Evolutionary conservation across 768 basidiomycete species (phyloP), one percentile per base, ranked within the genome.

Genomic region (Trametes cinnabarina): DNA sequence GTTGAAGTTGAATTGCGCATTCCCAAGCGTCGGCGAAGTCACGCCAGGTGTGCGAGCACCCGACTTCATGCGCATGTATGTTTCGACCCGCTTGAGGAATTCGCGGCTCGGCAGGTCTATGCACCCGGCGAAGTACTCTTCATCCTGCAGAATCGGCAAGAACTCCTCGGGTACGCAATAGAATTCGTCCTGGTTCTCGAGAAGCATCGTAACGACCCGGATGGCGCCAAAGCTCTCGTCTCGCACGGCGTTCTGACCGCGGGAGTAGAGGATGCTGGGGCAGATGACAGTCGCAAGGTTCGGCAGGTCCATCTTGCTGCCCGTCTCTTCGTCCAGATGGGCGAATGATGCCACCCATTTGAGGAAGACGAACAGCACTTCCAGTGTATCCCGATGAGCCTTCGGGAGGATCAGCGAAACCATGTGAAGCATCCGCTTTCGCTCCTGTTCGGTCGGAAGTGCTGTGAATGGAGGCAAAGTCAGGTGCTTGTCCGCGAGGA

Each of bases 311-410:
- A 99, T 99, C 77, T 96, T 95, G 55, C 61, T 62, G 10, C 63
- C 63, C 19, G 63, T 64, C 47, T 64, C 63, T 26, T 61, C 57
- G 41, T 61, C 63, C 22, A 95, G 86, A 73, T 99, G 96, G 47
- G 97, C 94, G 71, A 99, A 99, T 2, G 94, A 97, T 10, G 96
- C 96, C 11, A 99, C 97, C 97, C 97, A 99, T 74, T 98, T 97
- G 64, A 99, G 81, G 78, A 99, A 99, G 28, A 97, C 95, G 69
- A 97, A 98, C 49, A 99, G 77, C 49, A 97, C 92, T 73, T 99
- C 97, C 84, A 97, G 86, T 19, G 96, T 98, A 73, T 99, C 97
- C 62, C 97, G 87, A 71, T 99, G 92, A 60, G 85, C 83, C 75
- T 93, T 94, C 32, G 97, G 97, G 68, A 99, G 76, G 8, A 98